Percentiles rank a stretch among this genome's conserved stretches.
Conservation (phyloP, 805 yeast genomes). For the Saccharomycopsis capsularis region DNA sequence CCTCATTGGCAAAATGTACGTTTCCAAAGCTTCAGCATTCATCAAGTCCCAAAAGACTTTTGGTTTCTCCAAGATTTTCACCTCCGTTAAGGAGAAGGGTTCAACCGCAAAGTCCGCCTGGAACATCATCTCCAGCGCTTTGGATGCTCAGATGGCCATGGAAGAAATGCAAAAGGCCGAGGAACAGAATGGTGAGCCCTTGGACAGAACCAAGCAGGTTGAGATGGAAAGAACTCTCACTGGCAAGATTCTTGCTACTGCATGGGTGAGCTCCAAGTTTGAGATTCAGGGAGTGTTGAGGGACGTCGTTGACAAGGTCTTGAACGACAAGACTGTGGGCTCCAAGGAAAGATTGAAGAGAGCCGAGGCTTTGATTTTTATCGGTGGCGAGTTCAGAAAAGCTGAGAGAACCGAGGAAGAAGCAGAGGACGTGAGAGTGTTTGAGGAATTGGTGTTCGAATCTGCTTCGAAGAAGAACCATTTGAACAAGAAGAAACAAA, state of each 20-base stretch:
- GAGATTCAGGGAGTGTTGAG: slow-evolving; percentile 78
- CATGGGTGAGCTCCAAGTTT: slow-evolving; percentile 89
- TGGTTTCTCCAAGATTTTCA: slow-evolving; percentile 80
- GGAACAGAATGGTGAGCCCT: slow-evolving; percentile 41
- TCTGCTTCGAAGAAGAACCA: slow-evolving; percentile 57
- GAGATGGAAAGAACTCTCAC: slow-evolving; percentile 76
- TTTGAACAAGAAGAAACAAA: slow-evolving; percentile 34
- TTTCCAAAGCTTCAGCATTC: slow-evolving; percentile 64
- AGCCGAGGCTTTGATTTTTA: slow-evolving; percentile 68
- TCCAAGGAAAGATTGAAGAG: slow-evolving; percentile 58
- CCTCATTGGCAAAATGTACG: slow-evolving; percentile 75
- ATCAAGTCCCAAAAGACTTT: slow-evolving; percentile 71
- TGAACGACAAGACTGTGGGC: slow-evolving; percentile 59
- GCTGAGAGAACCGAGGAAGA: slow-evolving; percentile 78
- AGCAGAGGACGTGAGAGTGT: slow-evolving; percentile 84
- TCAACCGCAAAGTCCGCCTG: slow-evolving; percentile 76
- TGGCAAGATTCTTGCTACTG: slow-evolving; percentile 87
- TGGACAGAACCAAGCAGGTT: slow-evolving; percentile 54
- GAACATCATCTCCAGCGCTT: slow-evolving; percentile 71
- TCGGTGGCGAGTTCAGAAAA: slow-evolving; percentile 62
- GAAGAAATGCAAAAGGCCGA: slow-evolving; percentile 70
- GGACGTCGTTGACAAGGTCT: slow-evolving; percentile 72
- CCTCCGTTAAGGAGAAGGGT: slow-evolving; percentile 79
- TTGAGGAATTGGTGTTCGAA: slow-evolving; percentile 88
- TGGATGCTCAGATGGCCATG: slow-evolving; percentile 80